Conservation (phyloP, 257 asterid species). For the Verbascum thapsus region DNA sequence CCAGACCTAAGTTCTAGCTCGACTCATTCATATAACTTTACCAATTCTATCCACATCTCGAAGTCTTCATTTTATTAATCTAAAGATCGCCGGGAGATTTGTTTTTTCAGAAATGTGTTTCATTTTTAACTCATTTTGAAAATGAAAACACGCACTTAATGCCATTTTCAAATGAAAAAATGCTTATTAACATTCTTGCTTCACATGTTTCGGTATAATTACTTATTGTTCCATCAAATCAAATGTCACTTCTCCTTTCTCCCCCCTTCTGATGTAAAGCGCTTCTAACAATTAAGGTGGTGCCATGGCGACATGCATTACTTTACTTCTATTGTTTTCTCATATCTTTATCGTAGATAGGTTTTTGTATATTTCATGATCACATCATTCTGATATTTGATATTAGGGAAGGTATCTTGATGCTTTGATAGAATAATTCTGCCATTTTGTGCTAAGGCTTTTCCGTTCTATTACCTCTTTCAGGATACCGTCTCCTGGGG, state of each 20-base stretch:
- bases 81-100: neutral
- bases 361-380: neutral
- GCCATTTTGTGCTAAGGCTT: constrained; percentile 9
- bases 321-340: too few relatives aligned
- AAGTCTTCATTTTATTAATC: constrained; percentile 10
- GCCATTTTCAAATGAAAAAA: too few relatives aligned
- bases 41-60: neutral
- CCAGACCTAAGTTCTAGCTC: constrained; percentile 12
- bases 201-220: too few relatives aligned
- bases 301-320: too few relatives aligned
- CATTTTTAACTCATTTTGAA: too few relatives aligned
- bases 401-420: neutral
- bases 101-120: neutral
- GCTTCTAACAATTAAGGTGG: too few relatives aligned
- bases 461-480: constrained; percentile 21
- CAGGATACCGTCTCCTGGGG: constrained; percentile 83
- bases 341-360: too few relatives aligned
- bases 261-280: too few relatives aligned
- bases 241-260: too few relatives aligned
- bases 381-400: neutral
- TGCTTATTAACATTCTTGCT: too few relatives aligned
- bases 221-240: too few relatives aligned
- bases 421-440: neutral
- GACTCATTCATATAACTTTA: neutral
- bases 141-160: too few relatives aligned